Conservation (phyloP, 1,284 basidiomycete species). For the Melanopsichium pennsylvanicum region DNA sequence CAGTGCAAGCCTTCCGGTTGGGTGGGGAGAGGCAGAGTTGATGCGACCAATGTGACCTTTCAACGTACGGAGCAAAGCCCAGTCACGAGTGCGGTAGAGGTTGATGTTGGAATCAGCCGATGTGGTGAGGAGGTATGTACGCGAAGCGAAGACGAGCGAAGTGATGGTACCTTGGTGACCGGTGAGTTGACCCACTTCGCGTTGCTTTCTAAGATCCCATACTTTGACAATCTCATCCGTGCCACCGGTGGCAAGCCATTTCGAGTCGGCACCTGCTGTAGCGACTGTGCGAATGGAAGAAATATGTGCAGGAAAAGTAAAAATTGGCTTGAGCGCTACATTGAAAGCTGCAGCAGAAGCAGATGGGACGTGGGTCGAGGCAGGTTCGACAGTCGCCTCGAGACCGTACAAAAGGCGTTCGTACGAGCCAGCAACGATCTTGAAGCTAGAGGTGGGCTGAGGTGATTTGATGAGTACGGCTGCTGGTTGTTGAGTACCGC, state of each 20-base stretch:
- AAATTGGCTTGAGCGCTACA: constrained; percentile 74
- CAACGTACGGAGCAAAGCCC: constrained; percentile 84
- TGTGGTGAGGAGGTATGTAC: constrained; percentile 85
- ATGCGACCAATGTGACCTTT: constrained; percentile 93
- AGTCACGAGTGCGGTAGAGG: constrained; percentile 89
- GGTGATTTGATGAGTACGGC: constrained; percentile 42
- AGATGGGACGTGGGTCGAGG: constrained; percentile 34
- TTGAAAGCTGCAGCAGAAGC: constrained; percentile 51
- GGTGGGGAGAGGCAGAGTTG: constrained; percentile 88
- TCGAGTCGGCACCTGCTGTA: constrained; percentile 72
- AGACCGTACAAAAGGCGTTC: constrained; percentile 94
- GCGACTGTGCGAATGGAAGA: constrained; percentile 85
- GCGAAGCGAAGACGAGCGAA: constrained; percentile 83
- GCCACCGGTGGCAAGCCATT: constrained; percentile 94
- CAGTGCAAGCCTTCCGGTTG: constrained; percentile 86
- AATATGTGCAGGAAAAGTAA: constrained; percentile 95
- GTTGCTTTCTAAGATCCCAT: constrained; percentile 89
- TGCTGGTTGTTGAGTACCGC: constrained; percentile 1
- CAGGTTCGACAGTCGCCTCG: constrained; percentile 72
- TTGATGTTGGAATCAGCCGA: constrained; percentile 81
- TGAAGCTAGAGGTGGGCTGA: constrained; percentile 70
- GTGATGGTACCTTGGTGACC: constrained; percentile 96
- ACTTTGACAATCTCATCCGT: constrained; percentile 95
- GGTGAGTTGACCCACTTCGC: constrained; percentile 90
- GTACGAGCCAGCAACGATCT: constrained; percentile 88